Base-by-base conservation (phyloP, 768 basidiomycete genomes). In the Naganishia randhawae region DNA sequence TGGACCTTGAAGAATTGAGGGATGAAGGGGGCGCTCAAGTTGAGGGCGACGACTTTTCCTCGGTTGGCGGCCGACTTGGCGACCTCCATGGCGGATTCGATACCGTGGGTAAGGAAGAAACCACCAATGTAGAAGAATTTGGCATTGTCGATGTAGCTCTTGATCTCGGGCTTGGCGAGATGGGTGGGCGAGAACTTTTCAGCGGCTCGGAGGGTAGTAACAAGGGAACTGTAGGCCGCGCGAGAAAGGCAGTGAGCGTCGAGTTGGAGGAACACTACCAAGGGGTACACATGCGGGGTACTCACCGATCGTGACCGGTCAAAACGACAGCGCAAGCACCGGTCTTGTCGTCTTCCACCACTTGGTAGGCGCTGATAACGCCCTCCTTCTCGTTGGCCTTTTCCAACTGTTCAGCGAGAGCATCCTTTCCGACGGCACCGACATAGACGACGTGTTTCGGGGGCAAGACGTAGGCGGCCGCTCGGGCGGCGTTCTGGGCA, bases 21-120 rank as follows among this genome's bases (percentile, higher is more conserved):
- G 81, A 99, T 94, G 85, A 98, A 99, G 19, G 96, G 96, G 3
- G 96, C 96, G 10, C 92, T 95, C 74, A 99, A 85, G 84, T 99
- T 99, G 74, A 97, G 81, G 13, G 85, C 86, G 80, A 97, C 94
- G 69, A 87, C 91, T 86, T 96, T 97, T 73, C 86, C 86, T 19
- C 85, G 84, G 41, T 82, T 83, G 10, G 89, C 85, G 4, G 91
- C 89, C 71, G 88, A 87, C 78, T 89, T 86, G 80, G 88, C 86
- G 69, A 98, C 82, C 74, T 88, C 83, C 42, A 91, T 80, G 55
- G 86, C 86, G 66, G 85, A 84, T 65, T 87, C 86, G 66, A 85
- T 78, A 51, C 96, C 95, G 77, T 99, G 95, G 19, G 95, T 95
- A 68, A 98, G 85, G 87, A 99, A 97, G 84, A 89, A 99, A 9